Conservation (phyloP, 2,329 filamentous ascomycete genomes). For the Colletotrichum siamense region DNA sequence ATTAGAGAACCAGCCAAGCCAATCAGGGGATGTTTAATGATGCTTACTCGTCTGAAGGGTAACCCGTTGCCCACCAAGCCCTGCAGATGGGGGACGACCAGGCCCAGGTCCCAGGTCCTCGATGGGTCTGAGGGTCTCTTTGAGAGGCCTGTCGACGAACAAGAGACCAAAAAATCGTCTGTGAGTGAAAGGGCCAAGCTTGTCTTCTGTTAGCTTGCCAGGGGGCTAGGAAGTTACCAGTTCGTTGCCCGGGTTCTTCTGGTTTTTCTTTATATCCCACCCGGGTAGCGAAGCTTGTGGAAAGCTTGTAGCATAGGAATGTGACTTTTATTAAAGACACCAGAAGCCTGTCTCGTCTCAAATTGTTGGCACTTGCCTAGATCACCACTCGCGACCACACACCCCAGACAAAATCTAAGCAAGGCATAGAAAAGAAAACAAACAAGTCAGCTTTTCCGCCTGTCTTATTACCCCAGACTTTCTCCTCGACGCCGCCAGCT, state of each 20-base stretch:
- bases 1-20: neutral
- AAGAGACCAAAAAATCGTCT: neutral
- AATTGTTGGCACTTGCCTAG: neutral
- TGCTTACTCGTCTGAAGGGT: slow-evolving; percentile 12
- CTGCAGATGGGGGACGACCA: neutral
- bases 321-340: neutral
- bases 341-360: neutral
- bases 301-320: neutral
- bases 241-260: neutral
- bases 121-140: neutral
- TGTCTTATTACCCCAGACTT: slow-evolving; percentile 3
- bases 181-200: neutral
- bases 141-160: neutral
- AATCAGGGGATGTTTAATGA: neutral
- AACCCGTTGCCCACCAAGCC: neutral
- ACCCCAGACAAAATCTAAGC: neutral
- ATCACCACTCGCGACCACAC: neutral
- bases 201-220: neutral
- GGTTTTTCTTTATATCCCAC: neutral
- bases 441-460: neutral
- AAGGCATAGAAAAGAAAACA: neutral
- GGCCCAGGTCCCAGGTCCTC: neutral
- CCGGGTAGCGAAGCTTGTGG: neutral
- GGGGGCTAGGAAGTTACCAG: neutral
- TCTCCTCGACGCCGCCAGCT: neutral